Conservation (phyloP, 78 protist species). For the Dictyostelium intermedium region DNA sequence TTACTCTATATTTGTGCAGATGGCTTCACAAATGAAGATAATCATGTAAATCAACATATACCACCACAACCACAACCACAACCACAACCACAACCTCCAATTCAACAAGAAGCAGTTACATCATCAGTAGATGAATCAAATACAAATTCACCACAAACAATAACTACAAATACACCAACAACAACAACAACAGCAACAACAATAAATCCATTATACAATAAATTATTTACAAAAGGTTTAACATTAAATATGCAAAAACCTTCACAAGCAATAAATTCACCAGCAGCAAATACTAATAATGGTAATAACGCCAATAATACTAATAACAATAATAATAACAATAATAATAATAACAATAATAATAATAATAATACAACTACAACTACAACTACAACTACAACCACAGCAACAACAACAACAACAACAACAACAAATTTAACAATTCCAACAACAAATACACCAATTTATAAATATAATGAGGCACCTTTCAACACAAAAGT, state of each 20-base stretch:
- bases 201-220: background rate
- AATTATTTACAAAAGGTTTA: constrained; percentile 27
- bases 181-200: background rate
- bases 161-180: background rate
- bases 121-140: background rate
- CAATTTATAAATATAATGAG: constrained; percentile 18
- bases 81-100: too few species aligned
- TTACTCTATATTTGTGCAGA: constrained; percentile 63
- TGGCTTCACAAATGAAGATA: constrained; percentile 34
- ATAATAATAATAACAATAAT: background rate
- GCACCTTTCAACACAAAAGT: background rate
- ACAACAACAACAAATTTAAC: background rate
- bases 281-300: background rate
- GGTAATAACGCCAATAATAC: background rate
- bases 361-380: background rate
- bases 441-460: background rate
- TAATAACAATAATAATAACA: background rate
- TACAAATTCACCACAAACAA: background rate
- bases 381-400: background rate
- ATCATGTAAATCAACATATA: background rate
- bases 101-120: background rate
- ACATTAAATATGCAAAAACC: constrained; percentile 21
- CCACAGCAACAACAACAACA: background rate
- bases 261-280: background rate
- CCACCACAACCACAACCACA: too few species aligned